Evolutionary conservation across 352 stramenopile genomes (phyloP).

Genomic region (Phytophthora ramorum): DNA sequence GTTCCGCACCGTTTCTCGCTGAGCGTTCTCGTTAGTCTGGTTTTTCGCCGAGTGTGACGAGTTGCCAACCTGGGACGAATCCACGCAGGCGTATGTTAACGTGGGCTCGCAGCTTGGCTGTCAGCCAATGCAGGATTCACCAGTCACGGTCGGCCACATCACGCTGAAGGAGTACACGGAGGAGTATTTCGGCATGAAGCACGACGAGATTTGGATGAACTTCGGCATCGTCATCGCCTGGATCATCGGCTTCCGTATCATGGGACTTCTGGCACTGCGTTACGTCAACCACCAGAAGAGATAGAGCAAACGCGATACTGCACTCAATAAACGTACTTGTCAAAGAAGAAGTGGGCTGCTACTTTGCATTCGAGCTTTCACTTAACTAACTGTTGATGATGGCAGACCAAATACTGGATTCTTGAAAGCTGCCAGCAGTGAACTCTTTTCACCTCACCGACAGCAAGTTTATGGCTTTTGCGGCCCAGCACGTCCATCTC

Average conservation of each 20-base stretch:
- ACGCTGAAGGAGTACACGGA: constrained; percentile 6
- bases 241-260: constrained; percentile 40
- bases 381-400: neutral
- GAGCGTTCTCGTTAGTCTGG: constrained; percentile 21
- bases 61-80: constrained; percentile 18
- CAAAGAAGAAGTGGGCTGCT: neutral
- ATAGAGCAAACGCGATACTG: neutral
- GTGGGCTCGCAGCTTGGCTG: constrained; percentile 32
- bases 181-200: neutral
- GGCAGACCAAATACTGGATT: neutral
- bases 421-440: neutral
- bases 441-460: too few relatives aligned
- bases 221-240: constrained; percentile 26
- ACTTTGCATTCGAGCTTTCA: neutral
- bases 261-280: constrained; percentile 42
- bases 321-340: neutral
- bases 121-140: constrained; percentile 27
- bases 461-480: neutral
- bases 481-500: too few relatives aligned
- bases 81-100: constrained; percentile 25
- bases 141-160: constrained; percentile 33
- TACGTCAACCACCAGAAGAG: constrained; percentile 52
- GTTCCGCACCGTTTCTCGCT: constrained; percentile 27
- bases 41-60: constrained; percentile 23
- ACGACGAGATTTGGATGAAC: neutral